phyloP scores from a whole-genome alignment of 345 rosid genomes.

The Hevea brasiliensis region DNA sequence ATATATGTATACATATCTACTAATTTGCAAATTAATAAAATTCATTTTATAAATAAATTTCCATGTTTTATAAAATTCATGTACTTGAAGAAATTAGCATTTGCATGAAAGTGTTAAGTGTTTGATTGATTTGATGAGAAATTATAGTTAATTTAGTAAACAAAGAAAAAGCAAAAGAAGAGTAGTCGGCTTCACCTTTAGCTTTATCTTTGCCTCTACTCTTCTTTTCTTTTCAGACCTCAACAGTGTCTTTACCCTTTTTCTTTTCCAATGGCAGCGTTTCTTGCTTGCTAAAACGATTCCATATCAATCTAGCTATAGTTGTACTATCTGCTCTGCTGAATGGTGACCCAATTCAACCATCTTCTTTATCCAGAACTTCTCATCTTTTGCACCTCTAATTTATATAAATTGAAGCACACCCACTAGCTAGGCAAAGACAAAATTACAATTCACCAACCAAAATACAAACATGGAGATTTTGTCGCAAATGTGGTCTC shows the following conservation, averaged over 20 bases:
- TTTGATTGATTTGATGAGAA: neutral
- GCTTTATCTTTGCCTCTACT: slow-evolving; percentile 27
- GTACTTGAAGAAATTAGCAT: too few species aligned
- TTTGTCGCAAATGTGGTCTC: slow-evolving; percentile 50
- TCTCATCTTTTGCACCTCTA: slow-evolving; percentile 9
- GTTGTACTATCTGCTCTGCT: too few species aligned
- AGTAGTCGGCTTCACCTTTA: slow-evolving; percentile 29
- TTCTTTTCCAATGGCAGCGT: neutral
- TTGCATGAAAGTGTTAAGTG: neutral
- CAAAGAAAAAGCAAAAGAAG: slow-evolving; percentile 28
- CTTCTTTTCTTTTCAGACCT: slow-evolving; percentile 14
- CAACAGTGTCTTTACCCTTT: slow-evolving; percentile 20
- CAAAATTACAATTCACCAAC: slow-evolving; percentile 16
- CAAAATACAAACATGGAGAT: slow-evolving; percentile 32
- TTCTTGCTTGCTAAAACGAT: neutral
- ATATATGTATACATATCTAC: too few species aligned
- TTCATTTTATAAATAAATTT: too few species aligned
- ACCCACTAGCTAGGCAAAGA: slow-evolving; percentile 9
- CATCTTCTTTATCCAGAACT: neutral
- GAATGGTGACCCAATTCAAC: too few species aligned
- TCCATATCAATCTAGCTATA: too few species aligned
- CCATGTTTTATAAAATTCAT: too few species aligned
- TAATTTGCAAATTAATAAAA: too few species aligned
- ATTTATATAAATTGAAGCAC: neutral
- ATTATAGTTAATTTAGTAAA: neutral